These are phyloP conservation scores for Amphicarpaea edgeworthii DNA, from an alignment of 306 rosid species.

Conservation along the genomic window DNA sequence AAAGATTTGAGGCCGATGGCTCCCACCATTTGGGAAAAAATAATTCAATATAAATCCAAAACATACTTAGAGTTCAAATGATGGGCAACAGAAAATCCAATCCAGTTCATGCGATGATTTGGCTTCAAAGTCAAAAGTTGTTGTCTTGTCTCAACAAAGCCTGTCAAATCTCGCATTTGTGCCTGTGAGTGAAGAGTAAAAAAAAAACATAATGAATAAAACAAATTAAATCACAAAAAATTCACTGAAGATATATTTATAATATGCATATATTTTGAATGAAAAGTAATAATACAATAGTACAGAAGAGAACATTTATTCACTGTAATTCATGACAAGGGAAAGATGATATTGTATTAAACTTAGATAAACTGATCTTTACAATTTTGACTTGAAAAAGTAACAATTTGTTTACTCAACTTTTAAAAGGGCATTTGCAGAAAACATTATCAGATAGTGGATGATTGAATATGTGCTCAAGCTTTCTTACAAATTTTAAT, in stretches of 20 bases:
- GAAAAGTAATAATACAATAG: constrained; percentile 4
- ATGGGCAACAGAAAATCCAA: constrained; percentile 94
- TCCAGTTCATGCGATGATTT: constrained; percentile 99
- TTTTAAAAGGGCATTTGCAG: constrained; percentile 6
- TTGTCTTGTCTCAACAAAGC: constrained; percentile 98
- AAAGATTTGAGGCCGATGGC: neutral
- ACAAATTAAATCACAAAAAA: constrained; percentile 28
- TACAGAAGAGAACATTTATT: constrained; percentile 1
- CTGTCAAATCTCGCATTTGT: constrained; percentile 96
- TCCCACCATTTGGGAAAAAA: constrained; percentile 2
- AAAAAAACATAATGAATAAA: constrained; percentile 37
- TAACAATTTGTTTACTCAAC: constrained; percentile 20
- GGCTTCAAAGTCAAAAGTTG: constrained; percentile 92
- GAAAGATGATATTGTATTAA: neutral
- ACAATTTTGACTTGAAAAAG: neutral
- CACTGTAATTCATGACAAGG: constrained; percentile 12
- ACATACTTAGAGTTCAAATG: constrained; percentile 90
- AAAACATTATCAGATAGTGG: neutral
- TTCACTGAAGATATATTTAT: neutral
- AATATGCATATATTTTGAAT: constrained; percentile 4
- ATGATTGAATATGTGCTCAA: neutral
- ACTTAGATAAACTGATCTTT: neutral
- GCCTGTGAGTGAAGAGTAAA: constrained; percentile 64
- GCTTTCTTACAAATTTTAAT: neutral
- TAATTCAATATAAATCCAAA: constrained; percentile 25